phyloP scores from a whole-genome alignment of 306 rosid species.

The Boehmeria nivea region DNA sequence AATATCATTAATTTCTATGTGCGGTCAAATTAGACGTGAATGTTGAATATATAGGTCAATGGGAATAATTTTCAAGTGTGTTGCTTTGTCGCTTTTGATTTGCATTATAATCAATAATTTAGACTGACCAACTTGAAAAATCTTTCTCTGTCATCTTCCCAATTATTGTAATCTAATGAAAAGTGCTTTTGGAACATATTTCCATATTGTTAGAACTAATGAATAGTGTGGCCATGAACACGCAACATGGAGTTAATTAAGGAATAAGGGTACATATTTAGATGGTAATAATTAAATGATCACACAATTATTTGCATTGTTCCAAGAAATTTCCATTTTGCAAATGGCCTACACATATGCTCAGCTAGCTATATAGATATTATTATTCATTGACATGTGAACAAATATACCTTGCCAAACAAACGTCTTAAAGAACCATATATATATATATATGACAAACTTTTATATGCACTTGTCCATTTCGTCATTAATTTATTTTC shows the following conservation, averaged over 20 bases:
- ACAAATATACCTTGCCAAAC: neutral
- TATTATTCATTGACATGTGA: neutral
- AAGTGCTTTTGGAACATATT: neutral
- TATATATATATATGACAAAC: neutral
- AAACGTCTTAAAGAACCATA: neutral
- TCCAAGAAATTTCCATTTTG: neutral
- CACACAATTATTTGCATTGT: neutral
- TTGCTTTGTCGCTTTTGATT: neutral
- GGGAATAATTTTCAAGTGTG: neutral
- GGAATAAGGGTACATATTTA: too few species aligned
- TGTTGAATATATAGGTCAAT: neutral
- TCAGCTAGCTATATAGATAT: neutral
- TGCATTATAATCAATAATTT: slow-evolving; percentile 1
- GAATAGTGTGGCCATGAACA: neutral
- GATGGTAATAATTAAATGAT: neutral
- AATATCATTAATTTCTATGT: neutral
- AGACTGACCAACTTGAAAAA: neutral
- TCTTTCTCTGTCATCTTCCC: neutral
- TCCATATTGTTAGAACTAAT: neutral
- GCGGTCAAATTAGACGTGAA: neutral
- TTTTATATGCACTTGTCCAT: neutral
- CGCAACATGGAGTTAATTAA: neutral
- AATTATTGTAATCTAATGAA: neutral
- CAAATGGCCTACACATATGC: neutral
- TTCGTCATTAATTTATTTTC: too few species aligned